Evolutionary conservation across 805 yeast species (phyloP).

Genomic region (Candida silvatica): DNA sequence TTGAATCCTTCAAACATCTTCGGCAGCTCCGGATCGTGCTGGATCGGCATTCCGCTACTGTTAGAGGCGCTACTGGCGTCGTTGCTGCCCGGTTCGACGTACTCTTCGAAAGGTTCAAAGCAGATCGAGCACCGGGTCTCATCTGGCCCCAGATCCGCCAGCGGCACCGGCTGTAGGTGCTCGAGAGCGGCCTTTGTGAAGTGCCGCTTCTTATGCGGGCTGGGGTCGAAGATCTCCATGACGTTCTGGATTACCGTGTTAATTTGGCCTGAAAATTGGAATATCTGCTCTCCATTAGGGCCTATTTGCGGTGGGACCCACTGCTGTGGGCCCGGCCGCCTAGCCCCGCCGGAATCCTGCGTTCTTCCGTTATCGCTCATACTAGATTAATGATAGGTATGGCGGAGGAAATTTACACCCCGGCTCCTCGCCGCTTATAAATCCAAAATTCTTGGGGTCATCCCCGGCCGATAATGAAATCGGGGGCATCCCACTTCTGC

Average conservation of each 20-base stretch:
- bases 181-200: conserved; percentile 26
- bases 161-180: conserved; percentile 20
- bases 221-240: background rate
- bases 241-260: conserved; percentile 1
- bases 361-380: too few relatives aligned
- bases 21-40: conserved; percentile 7
- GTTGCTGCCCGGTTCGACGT: background rate
- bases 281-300: too few relatives aligned
- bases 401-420: too few relatives aligned
- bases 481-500: too few relatives aligned
- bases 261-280: too few relatives aligned
- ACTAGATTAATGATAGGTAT: too few relatives aligned
- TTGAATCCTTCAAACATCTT: conserved; percentile 12
- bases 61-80: background rate
- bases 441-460: too few relatives aligned
- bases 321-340: too few relatives aligned
- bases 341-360: too few relatives aligned
- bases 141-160: conserved; percentile 16
- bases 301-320: too few relatives aligned
- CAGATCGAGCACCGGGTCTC: conserved; percentile 34
- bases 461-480: too few relatives aligned
- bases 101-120: conserved; percentile 26
- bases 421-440: too few relatives aligned
- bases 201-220: conserved; percentile 11
- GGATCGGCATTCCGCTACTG: background rate